Evolutionary conservation across 2,329 filamentous ascomycete genomes (phyloP).

Genomic region (Fusarium torreyae): DNA sequence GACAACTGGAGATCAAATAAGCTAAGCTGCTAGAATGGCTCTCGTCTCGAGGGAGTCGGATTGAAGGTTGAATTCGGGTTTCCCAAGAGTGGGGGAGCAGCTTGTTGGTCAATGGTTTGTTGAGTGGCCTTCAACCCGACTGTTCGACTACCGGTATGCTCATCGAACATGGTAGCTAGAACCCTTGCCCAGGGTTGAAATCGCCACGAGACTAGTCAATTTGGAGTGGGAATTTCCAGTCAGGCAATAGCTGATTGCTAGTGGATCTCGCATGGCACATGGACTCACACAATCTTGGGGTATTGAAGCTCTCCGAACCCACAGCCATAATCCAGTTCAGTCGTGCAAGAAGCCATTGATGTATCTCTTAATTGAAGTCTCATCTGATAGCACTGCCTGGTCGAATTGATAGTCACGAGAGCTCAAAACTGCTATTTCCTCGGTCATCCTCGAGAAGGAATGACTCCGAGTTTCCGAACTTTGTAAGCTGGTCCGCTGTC

Average conservation of each 20-base stretch:
- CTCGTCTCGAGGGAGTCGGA: background rate
- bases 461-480: slow-evolving; percentile 27
- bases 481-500: slow-evolving; percentile 41
- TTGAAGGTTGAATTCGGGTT: background rate
- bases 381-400: background rate
- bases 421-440: slow-evolving; percentile 67
- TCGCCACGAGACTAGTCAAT: background rate
- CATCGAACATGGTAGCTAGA: background rate
- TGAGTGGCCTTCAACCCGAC: background rate
- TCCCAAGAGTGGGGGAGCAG: background rate
- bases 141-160: background rate
- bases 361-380: background rate
- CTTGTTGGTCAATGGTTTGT: background rate
- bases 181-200: background rate
- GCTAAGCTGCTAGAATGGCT: slow-evolving; percentile 1
- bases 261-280: background rate
- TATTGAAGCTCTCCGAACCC: background rate
- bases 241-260: background rate
- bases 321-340: background rate
- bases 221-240: background rate
- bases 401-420: slow-evolving; percentile 68
- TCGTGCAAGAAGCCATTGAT: background rate
- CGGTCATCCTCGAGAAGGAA: slow-evolving; percentile 20
- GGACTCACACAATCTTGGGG: background rate
- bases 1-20: slow-evolving; percentile 14